These are phyloP conservation scores for Cyberlindnera veronae DNA, from an alignment of 805 yeast genomes.

Conservation along the genomic window DNA sequence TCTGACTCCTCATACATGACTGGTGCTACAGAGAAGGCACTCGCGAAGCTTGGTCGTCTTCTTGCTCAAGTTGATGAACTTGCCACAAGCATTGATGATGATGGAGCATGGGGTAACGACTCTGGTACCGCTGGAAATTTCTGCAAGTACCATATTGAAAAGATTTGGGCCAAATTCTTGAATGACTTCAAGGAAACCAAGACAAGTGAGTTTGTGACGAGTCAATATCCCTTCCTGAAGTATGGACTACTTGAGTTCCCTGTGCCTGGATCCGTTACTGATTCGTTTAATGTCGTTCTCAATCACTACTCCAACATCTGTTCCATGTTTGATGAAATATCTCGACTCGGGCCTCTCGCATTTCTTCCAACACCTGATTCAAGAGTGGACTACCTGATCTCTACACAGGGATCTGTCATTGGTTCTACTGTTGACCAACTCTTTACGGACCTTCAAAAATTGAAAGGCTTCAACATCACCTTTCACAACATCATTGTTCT, in stretches of 20 bases:
- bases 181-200: background rate
- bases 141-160: constrained; percentile 25
- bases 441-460: constrained; percentile 6
- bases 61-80: constrained; percentile 25
- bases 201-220: background rate
- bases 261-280: background rate
- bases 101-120: constrained; percentile 37
- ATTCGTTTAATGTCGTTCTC: background rate
- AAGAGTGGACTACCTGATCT: constrained; percentile 23
- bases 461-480: constrained; percentile 3
- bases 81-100: constrained; percentile 29
- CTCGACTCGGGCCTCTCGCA: constrained; percentile 28
- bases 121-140: constrained; percentile 35
- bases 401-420: constrained; percentile 29
- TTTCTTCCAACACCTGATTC: constrained; percentile 15
- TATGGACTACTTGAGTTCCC: background rate
- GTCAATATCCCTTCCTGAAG: constrained; percentile 17
- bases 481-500: constrained; percentile 32
- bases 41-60: constrained; percentile 2
- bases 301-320: constrained; percentile 17
- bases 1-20: constrained; percentile 10
- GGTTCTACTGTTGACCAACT: constrained; percentile 25
- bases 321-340: constrained; percentile 24
- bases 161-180: constrained; percentile 14
- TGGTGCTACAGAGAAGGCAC: constrained; percentile 14